phyloP scores from a whole-genome alignment of 2,329 filamentous ascomycete genomes.

The Hymenoscyphus fraxineus region DNA sequence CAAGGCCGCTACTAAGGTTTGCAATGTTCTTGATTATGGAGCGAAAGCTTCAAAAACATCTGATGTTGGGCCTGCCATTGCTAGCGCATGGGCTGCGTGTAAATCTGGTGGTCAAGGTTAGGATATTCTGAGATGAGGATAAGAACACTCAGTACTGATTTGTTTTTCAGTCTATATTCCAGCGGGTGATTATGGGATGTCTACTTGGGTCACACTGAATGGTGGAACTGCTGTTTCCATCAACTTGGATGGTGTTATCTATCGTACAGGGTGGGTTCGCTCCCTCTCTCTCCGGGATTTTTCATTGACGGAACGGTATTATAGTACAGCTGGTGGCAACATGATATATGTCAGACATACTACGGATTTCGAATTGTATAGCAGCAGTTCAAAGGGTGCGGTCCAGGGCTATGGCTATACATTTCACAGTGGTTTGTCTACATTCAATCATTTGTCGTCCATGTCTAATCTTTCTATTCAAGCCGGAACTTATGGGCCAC shows the following conservation, averaged over 20 bases:
- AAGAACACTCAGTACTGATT: neutral
- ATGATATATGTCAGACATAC: slow-evolving; percentile 50
- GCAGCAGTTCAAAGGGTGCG: slow-evolving; percentile 47
- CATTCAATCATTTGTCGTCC: slow-evolving; percentile 17
- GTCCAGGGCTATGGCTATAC: slow-evolving; percentile 51
- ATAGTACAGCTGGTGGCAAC: slow-evolving; percentile 40
- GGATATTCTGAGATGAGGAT: neutral
- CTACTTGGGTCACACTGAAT: slow-evolving; percentile 46
- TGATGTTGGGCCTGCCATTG: slow-evolving; percentile 43
- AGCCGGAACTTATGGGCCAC: slow-evolving; percentile 19
- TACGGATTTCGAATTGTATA: slow-evolving; percentile 52
- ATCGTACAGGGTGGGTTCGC: slow-evolving; percentile 41
- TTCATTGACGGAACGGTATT: neutral
- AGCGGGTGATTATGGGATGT: slow-evolving; percentile 45
- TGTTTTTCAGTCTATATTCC: slow-evolving; percentile 23
- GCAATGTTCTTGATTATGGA: slow-evolving; percentile 45
- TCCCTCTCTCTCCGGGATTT: neutral
- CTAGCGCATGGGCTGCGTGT: slow-evolving; percentile 43
- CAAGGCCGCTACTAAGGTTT: slow-evolving; percentile 33
- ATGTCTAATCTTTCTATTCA: slow-evolving; percentile 16
- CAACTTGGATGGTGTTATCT: slow-evolving; percentile 50
- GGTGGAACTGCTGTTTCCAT: slow-evolving; percentile 47
- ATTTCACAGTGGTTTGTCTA: slow-evolving; percentile 38
- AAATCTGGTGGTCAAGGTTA: slow-evolving; percentile 39
- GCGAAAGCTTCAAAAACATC: slow-evolving; percentile 43